Base-by-base conservation (phyloP, 345 rosid species). In the Excoecaria agallocha region DNA sequence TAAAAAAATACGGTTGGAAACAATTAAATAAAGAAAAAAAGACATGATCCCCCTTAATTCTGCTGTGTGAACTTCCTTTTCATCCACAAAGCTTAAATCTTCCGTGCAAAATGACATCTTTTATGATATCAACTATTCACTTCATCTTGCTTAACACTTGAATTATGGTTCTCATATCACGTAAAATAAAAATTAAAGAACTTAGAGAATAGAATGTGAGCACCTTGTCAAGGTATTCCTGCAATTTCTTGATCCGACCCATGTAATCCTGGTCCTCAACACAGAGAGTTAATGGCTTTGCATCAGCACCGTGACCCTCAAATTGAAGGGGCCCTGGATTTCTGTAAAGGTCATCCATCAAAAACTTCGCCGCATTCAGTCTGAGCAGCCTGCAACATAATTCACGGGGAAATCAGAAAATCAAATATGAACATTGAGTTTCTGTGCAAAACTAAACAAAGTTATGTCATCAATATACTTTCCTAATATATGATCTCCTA, bases 181-280 rank as follows among this genome's bases (percentile, higher is more conserved):
- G 70, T 13, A 49, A 48, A 67, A 46, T 50, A 12, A 11, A 35
- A 25, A 67, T 5, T 46, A 45, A 37, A 64, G 43, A 55, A 56
- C 9, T 48, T 50, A 63, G 66, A 64, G 38, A 58, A 72, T 17
- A 35, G 39, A 20, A 43, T 0, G 3, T 38, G 12, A 24, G 78
- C 56, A 94, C 99, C 96, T 91, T 86, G 75, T 91, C 97, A 41
- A 95, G 90, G 80, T 93, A 89, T 76, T 84, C 94, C 85, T 91
- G 97, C 68, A 95, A 86, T 81, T 88, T 79, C 90, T 93, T 93
- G 73, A 93, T 93, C 70, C 98, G 89, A n/a, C 99, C 99, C 98
- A 95, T 93, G 89, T 95, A 95, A 85, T 95, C 99, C 85, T 89
- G 94, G 75, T 95, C 99, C 85, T 95, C 99, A 78, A 95, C 97